Evolutionary conservation across 345 rosid species (phyloP).

Genomic region (Populus deltoides): DNA sequence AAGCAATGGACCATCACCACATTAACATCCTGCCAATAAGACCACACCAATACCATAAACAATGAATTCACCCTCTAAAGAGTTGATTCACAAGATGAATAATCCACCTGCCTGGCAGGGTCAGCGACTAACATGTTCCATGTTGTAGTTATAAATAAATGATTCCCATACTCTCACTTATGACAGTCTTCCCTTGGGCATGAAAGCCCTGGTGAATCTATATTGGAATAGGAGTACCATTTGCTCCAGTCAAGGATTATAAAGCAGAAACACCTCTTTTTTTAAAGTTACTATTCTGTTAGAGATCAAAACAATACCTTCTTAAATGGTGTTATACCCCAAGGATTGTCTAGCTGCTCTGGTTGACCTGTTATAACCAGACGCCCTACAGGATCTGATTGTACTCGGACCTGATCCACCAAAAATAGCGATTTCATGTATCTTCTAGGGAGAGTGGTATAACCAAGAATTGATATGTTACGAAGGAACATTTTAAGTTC

Average conservation of each 20-base stretch:
- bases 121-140: background rate
- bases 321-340: constrained; percentile 86
- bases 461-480: background rate
- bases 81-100: background rate
- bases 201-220: background rate
- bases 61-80: background rate
- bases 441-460: background rate
- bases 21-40: background rate
- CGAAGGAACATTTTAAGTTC: background rate
- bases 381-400: constrained; percentile 79
- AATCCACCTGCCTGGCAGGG: no score
- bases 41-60: background rate
- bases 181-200: background rate
- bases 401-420: constrained; percentile 66
- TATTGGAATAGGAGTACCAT: background rate
- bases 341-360: constrained; percentile 76
- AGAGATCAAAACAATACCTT: constrained; percentile 44
- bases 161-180: background rate
- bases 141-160: background rate
- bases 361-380: constrained; percentile 79
- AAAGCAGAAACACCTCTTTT: background rate
- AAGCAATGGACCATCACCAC: background rate
- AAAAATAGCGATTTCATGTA: background rate
- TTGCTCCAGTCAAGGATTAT: background rate
- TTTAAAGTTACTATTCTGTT: background rate